These are phyloP conservation scores for Aspergillus sp. DNA, from an alignment of 2,329 filamentous ascomycete genomes.

Conservation along the genomic window DNA sequence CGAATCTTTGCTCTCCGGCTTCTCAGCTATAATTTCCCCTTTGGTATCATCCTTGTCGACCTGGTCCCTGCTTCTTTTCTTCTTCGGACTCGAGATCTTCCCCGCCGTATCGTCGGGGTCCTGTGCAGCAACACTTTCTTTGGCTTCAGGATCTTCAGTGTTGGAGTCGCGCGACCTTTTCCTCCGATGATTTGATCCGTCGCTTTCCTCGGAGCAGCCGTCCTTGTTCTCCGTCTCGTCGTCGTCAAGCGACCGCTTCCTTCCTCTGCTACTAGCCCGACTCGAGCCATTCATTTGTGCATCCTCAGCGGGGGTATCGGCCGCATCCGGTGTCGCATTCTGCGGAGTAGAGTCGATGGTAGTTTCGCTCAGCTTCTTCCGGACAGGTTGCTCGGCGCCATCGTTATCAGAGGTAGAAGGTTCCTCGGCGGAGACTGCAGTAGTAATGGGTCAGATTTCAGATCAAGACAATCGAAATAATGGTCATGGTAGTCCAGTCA, in stretches of 20 bases:
- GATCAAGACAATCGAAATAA: too few relatives aligned
- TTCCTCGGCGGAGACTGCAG: slow-evolving; percentile 15
- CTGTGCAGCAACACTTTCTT: slow-evolving; percentile 3
- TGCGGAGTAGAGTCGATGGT: slow-evolving; percentile 40
- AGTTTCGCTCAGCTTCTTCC: slow-evolving; percentile 54
- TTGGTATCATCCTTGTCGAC: slow-evolving; percentile 28
- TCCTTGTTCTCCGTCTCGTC: slow-evolving; percentile 18
- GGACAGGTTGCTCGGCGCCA: slow-evolving; percentile 46
- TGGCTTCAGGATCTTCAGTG: slow-evolving; percentile 16
- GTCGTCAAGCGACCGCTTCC: slow-evolving; percentile 30
- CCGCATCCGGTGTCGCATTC: slow-evolving; percentile 7
- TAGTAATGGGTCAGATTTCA: too few relatives aligned
- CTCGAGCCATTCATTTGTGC: slow-evolving; percentile 8
- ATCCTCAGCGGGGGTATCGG: slow-evolving; percentile 5
- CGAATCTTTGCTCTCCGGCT: slow-evolving; percentile 10
- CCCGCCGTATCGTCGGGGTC: slow-evolving; percentile 10
- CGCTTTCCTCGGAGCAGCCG: not conserved
- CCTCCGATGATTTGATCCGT: slow-evolving; percentile 23
- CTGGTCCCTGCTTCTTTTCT: slow-evolving; percentile 37
- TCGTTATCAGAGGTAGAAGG: slow-evolving; percentile 30
- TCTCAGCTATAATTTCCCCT: slow-evolving; percentile 6
- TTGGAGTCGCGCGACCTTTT: slow-evolving; percentile 37
- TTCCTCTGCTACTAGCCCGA: slow-evolving; percentile 15
- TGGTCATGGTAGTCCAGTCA: too few relatives aligned
- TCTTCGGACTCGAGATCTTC: slow-evolving; percentile 28